phyloP scores from a whole-genome alignment of 2,329 filamentous ascomycete genomes.

The Trichoderma arundinaceum region DNA sequence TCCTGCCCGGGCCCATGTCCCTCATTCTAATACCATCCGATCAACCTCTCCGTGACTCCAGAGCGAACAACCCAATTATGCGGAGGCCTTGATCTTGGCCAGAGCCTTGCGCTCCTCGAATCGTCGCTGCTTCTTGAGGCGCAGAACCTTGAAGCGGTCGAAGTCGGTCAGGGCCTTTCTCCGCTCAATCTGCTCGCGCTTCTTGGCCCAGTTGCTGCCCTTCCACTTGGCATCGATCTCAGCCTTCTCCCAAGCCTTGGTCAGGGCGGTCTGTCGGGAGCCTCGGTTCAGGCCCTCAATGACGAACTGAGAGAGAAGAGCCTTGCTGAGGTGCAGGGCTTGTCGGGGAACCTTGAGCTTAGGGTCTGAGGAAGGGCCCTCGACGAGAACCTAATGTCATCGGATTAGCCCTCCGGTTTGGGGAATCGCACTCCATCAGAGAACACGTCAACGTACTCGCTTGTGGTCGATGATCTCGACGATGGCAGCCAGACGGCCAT shows the following conservation, averaged over 20 bases:
- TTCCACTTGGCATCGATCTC: constrained; percentile 94
- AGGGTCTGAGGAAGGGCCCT: constrained; percentile 85
- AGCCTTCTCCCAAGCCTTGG: constrained; percentile 87
- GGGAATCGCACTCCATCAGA: constrained; percentile 17
- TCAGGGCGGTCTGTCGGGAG: constrained; percentile 80
- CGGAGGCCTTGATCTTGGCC: constrained; percentile 86
- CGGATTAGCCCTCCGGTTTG: constrained; percentile 37
- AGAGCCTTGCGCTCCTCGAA: constrained; percentile 98
- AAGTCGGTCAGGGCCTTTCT: constrained; percentile 95
- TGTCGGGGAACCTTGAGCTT: constrained; percentile 85
- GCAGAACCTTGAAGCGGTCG: constrained; percentile 99
- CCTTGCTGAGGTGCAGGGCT: constrained; percentile 77
- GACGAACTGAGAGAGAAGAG: constrained; percentile 88
- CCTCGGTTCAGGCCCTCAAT: constrained; percentile 85
- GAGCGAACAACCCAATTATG: constrained; percentile 57
- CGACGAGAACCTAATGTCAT: constrained; percentile 79
- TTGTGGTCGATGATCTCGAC: constrained; percentile 99
- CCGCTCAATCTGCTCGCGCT: constrained; percentile 81
- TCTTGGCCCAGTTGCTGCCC: constrained; percentile 92
- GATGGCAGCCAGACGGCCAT: constrained; percentile 87
- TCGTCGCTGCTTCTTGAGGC: constrained; percentile 98
- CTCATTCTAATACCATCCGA: constrained; percentile 48
- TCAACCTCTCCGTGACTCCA: constrained; percentile 43
- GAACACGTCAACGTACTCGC: constrained; percentile 75
- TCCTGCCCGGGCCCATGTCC: constrained; percentile 46